Evolutionary conservation across 495 filamentous ascomycete genomes (phyloP).

Genomic region (Aspergillus sclerotioniger): DNA sequence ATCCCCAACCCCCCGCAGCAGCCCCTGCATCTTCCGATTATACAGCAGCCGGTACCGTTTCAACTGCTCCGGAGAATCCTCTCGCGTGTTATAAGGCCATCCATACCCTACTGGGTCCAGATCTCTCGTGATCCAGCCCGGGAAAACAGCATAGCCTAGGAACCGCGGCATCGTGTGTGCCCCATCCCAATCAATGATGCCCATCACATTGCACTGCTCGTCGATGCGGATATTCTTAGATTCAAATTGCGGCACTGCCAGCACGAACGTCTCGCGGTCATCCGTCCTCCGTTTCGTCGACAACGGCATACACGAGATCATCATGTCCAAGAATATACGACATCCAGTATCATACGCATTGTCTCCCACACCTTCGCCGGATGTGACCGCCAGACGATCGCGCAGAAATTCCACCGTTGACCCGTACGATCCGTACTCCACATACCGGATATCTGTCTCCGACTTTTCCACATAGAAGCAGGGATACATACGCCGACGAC

Average conservation of each 20-base stretch:
- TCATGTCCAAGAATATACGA: conserved; percentile 1
- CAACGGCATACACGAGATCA: background rate
- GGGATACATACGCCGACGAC: background rate
- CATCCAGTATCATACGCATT: background rate
- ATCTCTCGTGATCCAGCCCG: background rate
- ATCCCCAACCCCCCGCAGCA: background rate
- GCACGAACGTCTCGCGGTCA: conserved; percentile 1
- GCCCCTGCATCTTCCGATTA: background rate
- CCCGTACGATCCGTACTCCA: background rate
- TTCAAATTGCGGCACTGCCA: background rate
- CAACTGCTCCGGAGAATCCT: background rate
- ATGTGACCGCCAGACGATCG: background rate
- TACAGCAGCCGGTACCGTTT: background rate
- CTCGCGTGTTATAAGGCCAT: background rate
- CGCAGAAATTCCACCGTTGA: background rate
- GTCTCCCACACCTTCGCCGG: too few species aligned
- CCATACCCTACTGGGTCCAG: background rate
- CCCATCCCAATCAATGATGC: conserved; percentile 1
- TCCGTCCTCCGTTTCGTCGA: background rate
- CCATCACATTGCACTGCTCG: background rate
- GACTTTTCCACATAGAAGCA: background rate
- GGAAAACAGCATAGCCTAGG: background rate
- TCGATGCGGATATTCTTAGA: background rate
- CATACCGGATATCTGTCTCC: background rate
- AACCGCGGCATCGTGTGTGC: conserved; percentile 3